A percentile compares a stretch with the other conserved stretches of the same genome.
Conservation (phyloP, 352 stramenopile species). For the Thraustochytrium striatum region DNA sequence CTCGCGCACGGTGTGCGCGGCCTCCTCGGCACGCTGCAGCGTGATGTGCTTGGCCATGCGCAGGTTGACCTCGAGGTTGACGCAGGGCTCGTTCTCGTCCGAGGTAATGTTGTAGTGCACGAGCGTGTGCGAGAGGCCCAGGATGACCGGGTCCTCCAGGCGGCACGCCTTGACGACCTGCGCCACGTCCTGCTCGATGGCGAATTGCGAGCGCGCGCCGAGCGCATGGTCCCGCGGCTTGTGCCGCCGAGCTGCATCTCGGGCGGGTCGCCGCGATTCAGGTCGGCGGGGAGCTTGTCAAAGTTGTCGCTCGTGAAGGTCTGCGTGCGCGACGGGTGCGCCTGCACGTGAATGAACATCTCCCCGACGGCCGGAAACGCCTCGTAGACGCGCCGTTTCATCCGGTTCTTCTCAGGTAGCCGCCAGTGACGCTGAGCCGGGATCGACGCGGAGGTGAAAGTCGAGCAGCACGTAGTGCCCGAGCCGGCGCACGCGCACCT, state of each 20-base stretch:
- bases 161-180: background rate
- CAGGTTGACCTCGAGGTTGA: slow-evolving; percentile 48
- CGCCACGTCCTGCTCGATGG: slow-evolving; percentile 27
- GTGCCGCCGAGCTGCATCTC: background rate
- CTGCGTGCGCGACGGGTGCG: slow-evolving; percentile 19
- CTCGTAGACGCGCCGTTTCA: slow-evolving; percentile 38
- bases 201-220: slow-evolving; percentile 14
- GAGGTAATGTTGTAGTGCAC: slow-evolving; percentile 41
- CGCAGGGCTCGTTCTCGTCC: background rate
- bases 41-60: slow-evolving; percentile 42
- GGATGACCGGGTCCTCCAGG: slow-evolving; percentile 1
- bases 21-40: slow-evolving; percentile 16
- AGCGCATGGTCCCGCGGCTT: background rate
- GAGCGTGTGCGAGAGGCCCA: slow-evolving; percentile 20
- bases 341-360: slow-evolving; percentile 46
- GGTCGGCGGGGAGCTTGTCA: background rate
- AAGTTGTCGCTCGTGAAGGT: background rate
- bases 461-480: slow-evolving; percentile 50
- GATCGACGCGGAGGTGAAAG: slow-evolving; percentile 43
- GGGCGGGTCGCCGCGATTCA: background rate
- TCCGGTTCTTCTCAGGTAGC: slow-evolving; percentile 41
- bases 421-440: slow-evolving; percentile 38
- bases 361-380: slow-evolving; percentile 30
- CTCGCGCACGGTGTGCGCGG: slow-evolving; percentile 9
- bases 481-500: slow-evolving; percentile 29